These are phyloP conservation scores for Phytopythium cucurbitacearum DNA, from an alignment of 352 stramenopile species.

Conservation along the genomic window DNA sequence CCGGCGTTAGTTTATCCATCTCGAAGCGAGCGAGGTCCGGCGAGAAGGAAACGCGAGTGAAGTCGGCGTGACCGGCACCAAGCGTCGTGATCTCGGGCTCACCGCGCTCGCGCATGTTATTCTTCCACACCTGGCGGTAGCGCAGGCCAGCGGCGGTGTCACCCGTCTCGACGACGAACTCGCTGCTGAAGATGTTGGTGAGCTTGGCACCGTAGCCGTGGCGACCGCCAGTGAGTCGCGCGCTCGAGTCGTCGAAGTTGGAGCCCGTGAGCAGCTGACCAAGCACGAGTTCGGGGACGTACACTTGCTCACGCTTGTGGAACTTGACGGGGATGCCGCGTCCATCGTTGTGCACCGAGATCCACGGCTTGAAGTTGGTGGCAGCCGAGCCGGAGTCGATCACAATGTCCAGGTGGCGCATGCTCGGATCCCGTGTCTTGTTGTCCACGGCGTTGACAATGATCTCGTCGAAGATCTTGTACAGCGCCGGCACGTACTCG, in stretches of 20 bases:
- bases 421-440: conserved; percentile 80
- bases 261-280: conserved; percentile 97
- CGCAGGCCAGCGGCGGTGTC: conserved; percentile 82
- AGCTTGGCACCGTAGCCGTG: conserved; percentile 97
- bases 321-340: conserved; percentile 96
- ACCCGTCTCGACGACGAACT: conserved; percentile 98
- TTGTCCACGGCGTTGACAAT: conserved; percentile 98
- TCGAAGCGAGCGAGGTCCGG: conserved; percentile 96
- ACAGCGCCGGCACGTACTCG: conserved; percentile 88
- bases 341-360: conserved; percentile 98
- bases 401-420: conserved; percentile 69
- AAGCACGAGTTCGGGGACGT: conserved; percentile 98
- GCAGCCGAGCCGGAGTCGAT: conserved; percentile 57
- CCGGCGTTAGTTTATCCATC: conserved; percentile 92
- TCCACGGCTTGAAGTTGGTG: conserved; percentile 70
- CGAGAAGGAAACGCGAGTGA: conserved; percentile 97
- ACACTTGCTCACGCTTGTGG: conserved; percentile 97
- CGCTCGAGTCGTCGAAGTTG: conserved; percentile 98
- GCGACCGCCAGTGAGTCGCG: conserved; percentile 95
- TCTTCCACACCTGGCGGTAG: conserved; percentile 91
- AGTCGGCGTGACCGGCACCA: conserved; percentile 87
- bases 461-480: conserved; percentile 99
- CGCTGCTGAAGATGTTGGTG: conserved; percentile 99
- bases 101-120: conserved; percentile 95
- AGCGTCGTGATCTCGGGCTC: conserved; percentile 84